Conservation (phyloP, 768 basidiomycete species). For the Punctularia strigosozonata region DNA sequence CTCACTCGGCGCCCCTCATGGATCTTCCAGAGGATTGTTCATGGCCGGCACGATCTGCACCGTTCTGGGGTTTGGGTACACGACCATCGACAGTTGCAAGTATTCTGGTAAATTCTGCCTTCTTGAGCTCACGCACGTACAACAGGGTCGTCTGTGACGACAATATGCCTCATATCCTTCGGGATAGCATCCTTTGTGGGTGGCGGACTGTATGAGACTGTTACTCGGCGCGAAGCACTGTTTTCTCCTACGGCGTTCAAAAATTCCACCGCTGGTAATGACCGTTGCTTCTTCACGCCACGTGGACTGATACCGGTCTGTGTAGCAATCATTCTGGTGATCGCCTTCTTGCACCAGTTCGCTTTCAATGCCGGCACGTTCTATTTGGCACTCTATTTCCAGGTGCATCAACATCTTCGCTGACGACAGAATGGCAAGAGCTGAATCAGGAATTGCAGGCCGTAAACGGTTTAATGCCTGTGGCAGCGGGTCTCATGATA, state of each 20-base stretch:
- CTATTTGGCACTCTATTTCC: slow-evolving; percentile 75
- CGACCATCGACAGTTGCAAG: slow-evolving; percentile 59
- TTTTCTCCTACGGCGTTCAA: slow-evolving; percentile 58
- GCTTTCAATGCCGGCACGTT: slow-evolving; percentile 79
- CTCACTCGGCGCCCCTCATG: slow-evolving; percentile 5
- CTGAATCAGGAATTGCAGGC: slow-evolving; percentile 28
- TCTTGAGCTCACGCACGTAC: slow-evolving; percentile 9
- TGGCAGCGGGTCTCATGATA: slow-evolving; percentile 62
- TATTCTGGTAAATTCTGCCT: slow-evolving; percentile 7
- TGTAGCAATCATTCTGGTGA: slow-evolving; percentile 50
- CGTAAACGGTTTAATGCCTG: slow-evolving; percentile 56
- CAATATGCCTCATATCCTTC: slow-evolving; percentile 43
- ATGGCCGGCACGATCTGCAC: slow-evolving; percentile 65
- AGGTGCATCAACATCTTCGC: slow-evolving; percentile 31
- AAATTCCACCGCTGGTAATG: slow-evolving; percentile 46
- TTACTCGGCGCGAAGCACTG: slow-evolving; percentile 56
- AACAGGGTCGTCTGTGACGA: slow-evolving; percentile 53
- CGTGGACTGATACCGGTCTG: slow-evolving; percentile 5
- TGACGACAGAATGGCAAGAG: no score
- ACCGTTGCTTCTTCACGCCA: not conserved
- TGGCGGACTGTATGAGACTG: slow-evolving; percentile 58
- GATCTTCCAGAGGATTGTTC: slow-evolving; percentile 41
- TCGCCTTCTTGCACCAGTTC: slow-evolving; percentile 74
- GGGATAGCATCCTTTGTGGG: slow-evolving; percentile 43
- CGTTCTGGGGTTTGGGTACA: slow-evolving; percentile 73